A percentile compares a stretch with the other conserved stretches of the same genome.
Evolutionary conservation across 176 grass and related monocot genomes (phyloP).

Genomic region (Triticum dicoccoides): DNA sequence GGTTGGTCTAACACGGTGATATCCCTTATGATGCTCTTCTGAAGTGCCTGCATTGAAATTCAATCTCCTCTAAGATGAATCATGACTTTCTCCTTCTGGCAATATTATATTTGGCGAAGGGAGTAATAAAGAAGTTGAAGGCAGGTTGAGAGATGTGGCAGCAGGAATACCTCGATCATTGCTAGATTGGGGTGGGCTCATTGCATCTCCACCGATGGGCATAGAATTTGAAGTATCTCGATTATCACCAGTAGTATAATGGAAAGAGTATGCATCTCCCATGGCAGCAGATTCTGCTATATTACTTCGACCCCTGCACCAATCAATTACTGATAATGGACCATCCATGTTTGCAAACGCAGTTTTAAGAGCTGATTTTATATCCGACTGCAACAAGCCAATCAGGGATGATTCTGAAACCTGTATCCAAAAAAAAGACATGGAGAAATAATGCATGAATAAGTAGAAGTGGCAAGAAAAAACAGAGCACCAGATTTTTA

Average conservation of each 20-base stretch:
- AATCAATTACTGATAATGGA: conserved; percentile 85
- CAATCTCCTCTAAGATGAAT: conserved; percentile 53
- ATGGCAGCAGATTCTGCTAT: conserved; percentile 38
- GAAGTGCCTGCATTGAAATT: conserved; percentile 54
- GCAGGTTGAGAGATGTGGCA: background rate
- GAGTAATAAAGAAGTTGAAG: conserved; percentile 19
- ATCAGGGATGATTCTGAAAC: conserved; percentile 75
- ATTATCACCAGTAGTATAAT: conserved; percentile 52
- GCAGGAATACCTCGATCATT: conserved; percentile 58
- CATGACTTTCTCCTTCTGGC: conserved; percentile 47
- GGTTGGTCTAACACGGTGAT: conserved; percentile 68
- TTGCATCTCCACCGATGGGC: conserved; percentile 61
- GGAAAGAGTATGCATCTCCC: conserved; percentile 73
- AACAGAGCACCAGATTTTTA: conserved; percentile 41
- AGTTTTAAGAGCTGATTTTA: conserved; percentile 83
- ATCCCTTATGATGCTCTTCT: conserved; percentile 80
- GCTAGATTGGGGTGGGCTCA: conserved; percentile 65
- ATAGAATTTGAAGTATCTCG: conserved; percentile 57
- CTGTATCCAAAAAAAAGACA: conserved; percentile 49
- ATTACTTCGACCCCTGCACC: conserved; percentile 80
- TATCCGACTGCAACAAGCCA: conserved; percentile 91
- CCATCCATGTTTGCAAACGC: conserved; percentile 89
- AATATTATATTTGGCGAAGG: conserved; percentile 33
- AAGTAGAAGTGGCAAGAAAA: conserved; percentile 23
- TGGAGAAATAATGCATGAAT: conserved; percentile 6